These are phyloP conservation scores for Triticum aestivum DNA, from an alignment of 176 grass and related monocot species.

Conservation along the genomic window DNA sequence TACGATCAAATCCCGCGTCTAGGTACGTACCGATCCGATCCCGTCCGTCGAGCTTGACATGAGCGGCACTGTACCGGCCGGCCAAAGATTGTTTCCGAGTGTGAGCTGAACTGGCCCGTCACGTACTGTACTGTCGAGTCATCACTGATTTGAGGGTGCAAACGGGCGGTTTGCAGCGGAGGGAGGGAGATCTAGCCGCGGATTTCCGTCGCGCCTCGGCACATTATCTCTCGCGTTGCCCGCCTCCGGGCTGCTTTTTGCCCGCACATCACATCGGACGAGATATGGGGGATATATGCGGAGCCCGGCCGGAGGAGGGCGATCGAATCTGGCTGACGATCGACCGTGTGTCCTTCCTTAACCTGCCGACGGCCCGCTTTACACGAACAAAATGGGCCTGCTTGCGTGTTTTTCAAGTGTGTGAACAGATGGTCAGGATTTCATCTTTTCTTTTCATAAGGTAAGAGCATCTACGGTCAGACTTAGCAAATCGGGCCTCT, in stretches of 20 bases:
- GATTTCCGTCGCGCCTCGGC: background rate
- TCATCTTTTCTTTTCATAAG: too few relatives aligned
- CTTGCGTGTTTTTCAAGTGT: background rate
- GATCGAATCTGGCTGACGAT: slow-evolving; percentile 19
- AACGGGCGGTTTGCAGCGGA: slow-evolving; percentile 32
- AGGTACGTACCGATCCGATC: slow-evolving; percentile 7
- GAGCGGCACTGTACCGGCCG: background rate
- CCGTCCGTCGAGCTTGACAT: background rate
- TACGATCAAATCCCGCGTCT: slow-evolving; percentile 14
- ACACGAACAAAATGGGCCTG: background rate
- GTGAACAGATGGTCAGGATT: too few relatives aligned
- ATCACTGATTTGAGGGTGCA: background rate
- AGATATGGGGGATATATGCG: slow-evolving; percentile 39
- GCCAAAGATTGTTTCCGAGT: background rate
- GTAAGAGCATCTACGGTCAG: too few relatives aligned
- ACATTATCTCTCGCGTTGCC: background rate
- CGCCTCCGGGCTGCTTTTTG: slow-evolving; percentile 2
- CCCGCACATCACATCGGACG: slow-evolving; percentile 25
- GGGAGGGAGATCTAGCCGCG: background rate
- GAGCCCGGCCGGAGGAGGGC: slow-evolving; percentile 15
- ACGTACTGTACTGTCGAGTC: background rate
- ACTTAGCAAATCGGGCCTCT: too few relatives aligned
- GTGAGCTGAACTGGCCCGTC: background rate
- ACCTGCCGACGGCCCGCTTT: slow-evolving; percentile 17
- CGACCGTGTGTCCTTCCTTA: background rate